Percentiles rank a stretch among this genome's conserved stretches.
phyloP scores from a whole-genome alignment of 352 stramenopile species.

The Globisporangium cylindrosporum region DNA sequence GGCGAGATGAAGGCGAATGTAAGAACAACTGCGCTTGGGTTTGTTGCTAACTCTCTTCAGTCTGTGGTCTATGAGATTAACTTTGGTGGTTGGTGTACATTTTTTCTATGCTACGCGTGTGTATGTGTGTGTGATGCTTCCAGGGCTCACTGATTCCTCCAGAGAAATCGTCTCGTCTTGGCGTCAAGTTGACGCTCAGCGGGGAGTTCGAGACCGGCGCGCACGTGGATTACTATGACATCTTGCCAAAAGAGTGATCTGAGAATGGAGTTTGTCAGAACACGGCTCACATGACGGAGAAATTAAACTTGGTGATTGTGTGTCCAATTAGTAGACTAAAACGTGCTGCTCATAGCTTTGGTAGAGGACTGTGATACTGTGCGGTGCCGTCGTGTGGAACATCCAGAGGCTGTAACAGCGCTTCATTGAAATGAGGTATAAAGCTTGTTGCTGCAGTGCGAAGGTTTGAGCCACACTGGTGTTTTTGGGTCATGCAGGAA shows the following conservation, averaged over 20 bases:
- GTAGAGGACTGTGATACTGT: no score
- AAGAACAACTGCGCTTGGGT: neutral
- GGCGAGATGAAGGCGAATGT: slow-evolving; percentile 43
- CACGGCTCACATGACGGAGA: neutral
- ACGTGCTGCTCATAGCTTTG: neutral
- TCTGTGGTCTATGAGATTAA: neutral
- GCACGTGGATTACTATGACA: slow-evolving; percentile 83
- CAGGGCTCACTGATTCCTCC: slow-evolving; percentile 52
- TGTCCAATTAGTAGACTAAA: neutral
- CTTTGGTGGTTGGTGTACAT: neutral
- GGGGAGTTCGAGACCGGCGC: slow-evolving; percentile 51
- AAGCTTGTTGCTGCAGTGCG: no score
- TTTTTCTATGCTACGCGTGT: neutral
- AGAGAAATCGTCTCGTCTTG: slow-evolving; percentile 51
- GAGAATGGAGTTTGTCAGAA: neutral
- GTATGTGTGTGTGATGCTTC: neutral
- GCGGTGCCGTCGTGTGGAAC: no score
- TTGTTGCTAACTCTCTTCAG: neutral
- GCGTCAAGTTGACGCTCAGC: slow-evolving; percentile 51
- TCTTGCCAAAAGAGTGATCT: slow-evolving; percentile 4
- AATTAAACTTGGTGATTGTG: neutral
- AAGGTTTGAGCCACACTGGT: no score
- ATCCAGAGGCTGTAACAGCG: no score
- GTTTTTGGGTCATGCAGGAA: no score
- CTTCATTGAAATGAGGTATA: neutral